These are phyloP conservation scores for Lepidium didymum DNA, from an alignment of 345 rosid genomes.

Conservation along the genomic window DNA sequence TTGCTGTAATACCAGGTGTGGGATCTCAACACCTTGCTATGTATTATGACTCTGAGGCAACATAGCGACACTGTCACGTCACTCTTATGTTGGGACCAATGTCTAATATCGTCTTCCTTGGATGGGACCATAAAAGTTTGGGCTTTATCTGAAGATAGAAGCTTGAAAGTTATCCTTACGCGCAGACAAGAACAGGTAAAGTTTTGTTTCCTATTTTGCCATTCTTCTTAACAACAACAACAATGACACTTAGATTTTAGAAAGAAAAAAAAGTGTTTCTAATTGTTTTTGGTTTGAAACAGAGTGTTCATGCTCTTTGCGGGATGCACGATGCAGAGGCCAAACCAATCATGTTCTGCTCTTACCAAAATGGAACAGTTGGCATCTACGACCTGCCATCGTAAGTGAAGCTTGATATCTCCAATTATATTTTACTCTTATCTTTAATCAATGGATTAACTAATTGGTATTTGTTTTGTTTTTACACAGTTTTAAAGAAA, in stretches of 20 bases:
- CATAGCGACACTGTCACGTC: slow-evolving; percentile 49
- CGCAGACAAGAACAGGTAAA: slow-evolving; percentile 31
- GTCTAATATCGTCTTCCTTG: slow-evolving; percentile 47
- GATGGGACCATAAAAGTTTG: slow-evolving; percentile 52
- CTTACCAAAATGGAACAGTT: slow-evolving; percentile 34
- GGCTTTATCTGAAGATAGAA: slow-evolving; percentile 26
- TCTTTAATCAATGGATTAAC: background rate
- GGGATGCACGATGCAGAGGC: slow-evolving; percentile 36
- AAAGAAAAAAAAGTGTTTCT: background rate
- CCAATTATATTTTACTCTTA: background rate
- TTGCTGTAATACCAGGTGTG: slow-evolving; percentile 34
- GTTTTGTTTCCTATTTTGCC: background rate
- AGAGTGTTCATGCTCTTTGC: slow-evolving; percentile 36
- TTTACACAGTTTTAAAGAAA: slow-evolving; percentile 22
- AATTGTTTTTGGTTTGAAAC: background rate
- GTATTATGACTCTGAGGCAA: slow-evolving; percentile 33
- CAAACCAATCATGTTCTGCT: slow-evolving; percentile 42
- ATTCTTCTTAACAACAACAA: background rate
- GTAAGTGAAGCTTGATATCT: slow-evolving; percentile 24
- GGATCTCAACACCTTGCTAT: slow-evolving; percentile 40
- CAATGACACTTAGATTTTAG: background rate
- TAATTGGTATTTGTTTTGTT: background rate
- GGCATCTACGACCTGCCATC: slow-evolving; percentile 40
- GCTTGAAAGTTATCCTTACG: slow-evolving; percentile 24
- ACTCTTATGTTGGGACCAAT: slow-evolving; percentile 51